Conservation (phyloP, 306 rosid species). For the Abrus pulchellus region DNA sequence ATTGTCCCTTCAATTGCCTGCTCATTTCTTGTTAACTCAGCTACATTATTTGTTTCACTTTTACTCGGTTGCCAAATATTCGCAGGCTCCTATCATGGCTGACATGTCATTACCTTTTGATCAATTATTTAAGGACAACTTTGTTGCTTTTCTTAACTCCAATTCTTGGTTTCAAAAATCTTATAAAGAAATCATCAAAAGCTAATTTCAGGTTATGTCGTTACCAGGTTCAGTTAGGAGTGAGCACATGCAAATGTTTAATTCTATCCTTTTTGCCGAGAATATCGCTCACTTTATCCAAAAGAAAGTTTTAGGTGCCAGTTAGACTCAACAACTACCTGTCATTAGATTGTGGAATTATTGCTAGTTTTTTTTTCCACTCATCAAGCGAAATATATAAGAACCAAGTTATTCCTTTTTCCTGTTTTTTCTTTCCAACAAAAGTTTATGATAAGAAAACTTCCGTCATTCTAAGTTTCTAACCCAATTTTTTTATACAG, state of each 20-base stretch:
- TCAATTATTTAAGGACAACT: neutral
- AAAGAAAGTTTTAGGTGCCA: constrained; percentile 10
- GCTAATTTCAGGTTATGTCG: constrained; percentile 11
- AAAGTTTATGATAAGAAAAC: neutral
- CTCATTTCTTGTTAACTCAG: neutral
- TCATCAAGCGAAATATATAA: neutral
- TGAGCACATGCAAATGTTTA: constrained; percentile 3
- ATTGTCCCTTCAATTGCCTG: neutral
- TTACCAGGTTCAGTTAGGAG: neutral
- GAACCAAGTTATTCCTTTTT: no score
- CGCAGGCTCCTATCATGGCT: neutral
- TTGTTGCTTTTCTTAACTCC: neutral
- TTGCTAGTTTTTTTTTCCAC: neutral
- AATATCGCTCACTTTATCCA: constrained; percentile 1
- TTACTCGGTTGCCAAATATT: neutral
- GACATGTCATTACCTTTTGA: neutral
- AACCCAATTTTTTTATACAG: neutral
- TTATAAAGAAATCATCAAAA: neutral
- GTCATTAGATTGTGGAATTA: neutral
- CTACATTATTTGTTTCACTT: neutral
- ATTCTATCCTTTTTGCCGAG: constrained; percentile 22
- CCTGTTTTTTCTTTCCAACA: no score
- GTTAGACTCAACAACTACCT: neutral
- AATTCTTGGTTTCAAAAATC: neutral
- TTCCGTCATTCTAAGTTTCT: neutral